Base-by-base conservation (phyloP, 768 basidiomycete genomes). In the Kwoniella dejecticola region DNA sequence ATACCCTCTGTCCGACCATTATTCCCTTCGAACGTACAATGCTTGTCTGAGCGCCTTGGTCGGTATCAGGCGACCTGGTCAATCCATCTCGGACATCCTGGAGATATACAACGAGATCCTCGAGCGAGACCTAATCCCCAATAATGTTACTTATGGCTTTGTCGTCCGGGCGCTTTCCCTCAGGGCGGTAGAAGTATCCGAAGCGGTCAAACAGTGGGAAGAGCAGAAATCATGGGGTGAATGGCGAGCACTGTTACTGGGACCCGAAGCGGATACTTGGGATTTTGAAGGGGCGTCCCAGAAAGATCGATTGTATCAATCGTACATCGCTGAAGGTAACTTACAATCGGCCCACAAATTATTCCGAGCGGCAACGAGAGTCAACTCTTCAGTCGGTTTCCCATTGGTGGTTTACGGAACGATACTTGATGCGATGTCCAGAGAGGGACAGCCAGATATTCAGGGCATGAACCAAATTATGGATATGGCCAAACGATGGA, bases 41-140 rank as follows among this genome's bases (percentile, higher is more conserved):
- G 74, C 81, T 31, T 86, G 86, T 4, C 78, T 92, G 21, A 72
- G 81, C 1, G 85, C 84, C 0, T 77, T 91, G 2, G 69, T 81
- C 36, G 27, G 42, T 0, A 60, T 70, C 13, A 72, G 79, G 26
- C 44, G 41, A 29, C 65, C 77, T 10, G 86, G 86, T 7, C 84
- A 84, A 63, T 84, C 86, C 5, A 81, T 90, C 29, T 77, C 82
- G 0, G 72, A 83, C 41, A 78, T 91, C 36, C 75, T 89, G 54
- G 84, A 86, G 49, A 82, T 86, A 2, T 94, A 93, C 80, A 84
- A 89, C 64, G 81, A 85, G 48, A 85, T 94, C 83, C 79, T 91
- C 58, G 79, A 82, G 26, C 82, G 79, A 29, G 83, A 84, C 17
- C 74, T 92, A 3, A 70, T 83, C 0, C 91, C 93, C 8, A 87